Percentiles rank a stretch among this genome's conserved stretches.
These are phyloP conservation scores for Toxoplasma gondii DNA, from an alignment of 169 alveolate genomes.

Conservation along the genomic window DNA sequence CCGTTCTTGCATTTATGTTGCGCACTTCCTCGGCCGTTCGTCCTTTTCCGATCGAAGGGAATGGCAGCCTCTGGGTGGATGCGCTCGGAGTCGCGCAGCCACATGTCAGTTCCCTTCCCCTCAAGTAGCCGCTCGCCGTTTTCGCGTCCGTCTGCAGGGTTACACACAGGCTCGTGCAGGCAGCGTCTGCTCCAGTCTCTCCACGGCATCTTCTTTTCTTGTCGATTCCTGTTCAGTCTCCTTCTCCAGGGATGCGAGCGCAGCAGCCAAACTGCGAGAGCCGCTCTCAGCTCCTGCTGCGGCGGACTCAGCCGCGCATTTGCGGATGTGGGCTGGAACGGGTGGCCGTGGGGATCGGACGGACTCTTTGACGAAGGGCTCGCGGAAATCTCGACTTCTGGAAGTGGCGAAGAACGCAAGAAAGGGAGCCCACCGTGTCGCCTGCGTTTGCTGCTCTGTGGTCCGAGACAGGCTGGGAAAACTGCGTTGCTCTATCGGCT, in stretches of 20 bases:
- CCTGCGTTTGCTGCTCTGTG: constrained; percentile 48
- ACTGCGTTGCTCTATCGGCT: constrained; percentile 59
- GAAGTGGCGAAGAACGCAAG: background rate
- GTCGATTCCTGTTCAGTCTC: background rate
- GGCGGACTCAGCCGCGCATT: background rate
- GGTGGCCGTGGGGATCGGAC: background rate
- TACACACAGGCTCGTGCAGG: background rate
- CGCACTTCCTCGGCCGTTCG: too few relatives aligned
- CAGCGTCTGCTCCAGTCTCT: background rate
- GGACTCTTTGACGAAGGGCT: background rate
- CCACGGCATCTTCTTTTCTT: background rate
- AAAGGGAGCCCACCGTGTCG: background rate
- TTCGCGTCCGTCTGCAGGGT: background rate
- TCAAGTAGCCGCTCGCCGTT: background rate
- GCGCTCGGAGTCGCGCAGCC: constrained; percentile 13
- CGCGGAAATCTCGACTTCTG: background rate
- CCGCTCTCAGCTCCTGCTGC: background rate
- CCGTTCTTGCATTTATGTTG: too few relatives aligned
- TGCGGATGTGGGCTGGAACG: background rate
- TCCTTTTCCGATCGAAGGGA: background rate
- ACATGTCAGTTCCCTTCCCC: background rate
- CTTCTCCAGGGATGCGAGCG: background rate
- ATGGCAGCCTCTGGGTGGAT: background rate
- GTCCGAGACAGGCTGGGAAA: constrained; percentile 52
- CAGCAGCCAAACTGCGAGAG: background rate